These are phyloP conservation scores for Aphanomyces invadans DNA, from an alignment of 352 stramenopile genomes.

Conservation along the genomic window DNA sequence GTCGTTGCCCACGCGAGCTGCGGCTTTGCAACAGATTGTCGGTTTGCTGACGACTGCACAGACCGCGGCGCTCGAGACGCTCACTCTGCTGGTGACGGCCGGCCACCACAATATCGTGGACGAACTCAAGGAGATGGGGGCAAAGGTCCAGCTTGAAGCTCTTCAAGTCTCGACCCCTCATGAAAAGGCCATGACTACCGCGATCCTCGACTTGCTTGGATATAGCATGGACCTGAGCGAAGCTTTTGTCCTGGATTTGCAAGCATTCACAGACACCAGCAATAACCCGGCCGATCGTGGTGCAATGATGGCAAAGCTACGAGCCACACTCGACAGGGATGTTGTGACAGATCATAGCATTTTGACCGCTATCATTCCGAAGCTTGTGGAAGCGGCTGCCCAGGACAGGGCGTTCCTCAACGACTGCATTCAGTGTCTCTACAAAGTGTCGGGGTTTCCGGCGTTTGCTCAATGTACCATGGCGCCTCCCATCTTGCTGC, in stretches of 20 bases:
- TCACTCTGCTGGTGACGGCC: conserved; percentile 50
- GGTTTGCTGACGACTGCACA: background rate
- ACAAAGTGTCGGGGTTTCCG: conserved; percentile 48
- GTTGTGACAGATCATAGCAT: conserved; percentile 8
- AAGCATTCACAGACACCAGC: conserved; percentile 28
- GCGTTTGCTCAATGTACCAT: background rate
- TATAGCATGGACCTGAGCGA: conserved; percentile 64
- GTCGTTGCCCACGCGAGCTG: no score
- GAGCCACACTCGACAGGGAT: conserved; percentile 4
- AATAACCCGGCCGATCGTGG: background rate
- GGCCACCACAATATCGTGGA: conserved; percentile 37
- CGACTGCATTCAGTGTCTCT: conserved; percentile 47
- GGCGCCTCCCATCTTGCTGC: conserved; percentile 4
- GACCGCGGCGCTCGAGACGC: conserved; percentile 35
- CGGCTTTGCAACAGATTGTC: background rate
- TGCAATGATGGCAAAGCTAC: background rate
- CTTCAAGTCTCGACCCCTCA: conserved; percentile 41
- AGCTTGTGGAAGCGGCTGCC: background rate
- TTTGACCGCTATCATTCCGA: background rate
- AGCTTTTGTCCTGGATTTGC: conserved; percentile 44
- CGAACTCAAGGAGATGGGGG: conserved; percentile 43
- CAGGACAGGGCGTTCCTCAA: conserved; percentile 15
- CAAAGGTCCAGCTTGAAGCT: conserved; percentile 49
- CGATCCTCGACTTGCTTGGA: conserved; percentile 54
- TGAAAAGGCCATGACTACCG: conserved; percentile 50